Percentiles rank a stretch among this genome's conserved stretches.
These are phyloP conservation scores for Pezicula radicicola DNA, from an alignment of 2,329 filamentous ascomycete genomes.

Conservation along the genomic window DNA sequence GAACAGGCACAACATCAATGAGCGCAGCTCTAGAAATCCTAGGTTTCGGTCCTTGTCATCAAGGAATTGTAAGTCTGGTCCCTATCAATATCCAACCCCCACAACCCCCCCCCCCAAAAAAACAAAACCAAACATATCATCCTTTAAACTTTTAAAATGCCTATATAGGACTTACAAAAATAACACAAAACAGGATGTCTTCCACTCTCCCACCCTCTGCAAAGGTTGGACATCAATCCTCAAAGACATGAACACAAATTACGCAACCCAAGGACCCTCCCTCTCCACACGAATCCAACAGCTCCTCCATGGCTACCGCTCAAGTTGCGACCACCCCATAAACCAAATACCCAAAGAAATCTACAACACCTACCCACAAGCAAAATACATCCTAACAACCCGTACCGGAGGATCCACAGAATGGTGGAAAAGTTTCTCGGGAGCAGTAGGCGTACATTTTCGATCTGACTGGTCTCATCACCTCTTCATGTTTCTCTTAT, in stretches of 20 bases:
- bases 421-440: background rate
- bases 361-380: background rate
- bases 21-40: background rate
- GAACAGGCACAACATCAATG: background rate
- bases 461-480: background rate
- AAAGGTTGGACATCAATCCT: background rate
- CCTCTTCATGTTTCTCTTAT: background rate
- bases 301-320: background rate
- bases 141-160: too few relatives aligned
- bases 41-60: background rate
- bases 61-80: background rate
- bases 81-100: too few relatives aligned
- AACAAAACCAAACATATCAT: too few relatives aligned
- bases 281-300: background rate
- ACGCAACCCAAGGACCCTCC: background rate
- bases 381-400: background rate
- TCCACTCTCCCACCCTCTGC: background rate
- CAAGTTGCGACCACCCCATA: background rate
- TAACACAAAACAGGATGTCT: background rate
- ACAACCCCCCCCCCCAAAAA: too few relatives aligned
- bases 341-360: background rate
- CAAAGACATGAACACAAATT: background rate
- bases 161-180: too few relatives aligned
- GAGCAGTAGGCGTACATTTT: background rate
- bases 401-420: background rate